Evolutionary conservation across 345 rosid species (phyloP), one percentile per base, ranked within the genome.

Genomic region (Isatis tinctoria): DNA sequence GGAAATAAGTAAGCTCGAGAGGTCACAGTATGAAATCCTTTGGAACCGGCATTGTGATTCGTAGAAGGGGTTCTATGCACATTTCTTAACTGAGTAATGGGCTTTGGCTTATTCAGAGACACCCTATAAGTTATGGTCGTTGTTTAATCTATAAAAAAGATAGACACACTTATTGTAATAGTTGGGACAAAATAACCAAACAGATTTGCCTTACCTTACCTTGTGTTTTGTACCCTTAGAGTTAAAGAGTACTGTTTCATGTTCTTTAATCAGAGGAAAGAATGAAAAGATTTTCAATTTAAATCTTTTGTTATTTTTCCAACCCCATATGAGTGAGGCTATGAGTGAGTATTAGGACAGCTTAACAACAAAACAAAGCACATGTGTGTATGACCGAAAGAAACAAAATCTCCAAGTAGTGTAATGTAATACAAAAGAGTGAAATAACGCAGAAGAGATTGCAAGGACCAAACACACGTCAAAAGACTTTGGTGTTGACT

Each of bases 401-500:
- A 18, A 36, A 10, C 10, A 36, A 59, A 36, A 17, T 16, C 8
- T 32, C 24, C 1, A 22, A 54, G 36, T 13, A 24, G 36, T 11
- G 33, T 12, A 6, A 14, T 41, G 16, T 22, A 22, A 22, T 22
- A 22, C 24, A 47, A 22, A 43, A 70, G 27, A 59, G 0, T 4
- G 16, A 14, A 51, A 40, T 18, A 62, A 52, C 6, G 57, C 13
- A 53, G 18, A 64, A 54, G 47, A 73, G 30, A 64, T 64, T 3
- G 43, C 54, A 53, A 22, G 4, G 76, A 63, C 37, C 69, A 30
- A 30, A 33, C 26, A 6, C 11, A 8, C 10, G 5, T 26, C 9
- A 57, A 66, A 49, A 75, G 69, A 61, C 63, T 35, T 32, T 17
- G 2, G 69, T 69, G 79, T 76, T 69, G 79, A 76, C 79, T 45